Evolutionary conservation across 306 rosid species (phyloP).

Genomic region (Cucurbita moschata): DNA sequence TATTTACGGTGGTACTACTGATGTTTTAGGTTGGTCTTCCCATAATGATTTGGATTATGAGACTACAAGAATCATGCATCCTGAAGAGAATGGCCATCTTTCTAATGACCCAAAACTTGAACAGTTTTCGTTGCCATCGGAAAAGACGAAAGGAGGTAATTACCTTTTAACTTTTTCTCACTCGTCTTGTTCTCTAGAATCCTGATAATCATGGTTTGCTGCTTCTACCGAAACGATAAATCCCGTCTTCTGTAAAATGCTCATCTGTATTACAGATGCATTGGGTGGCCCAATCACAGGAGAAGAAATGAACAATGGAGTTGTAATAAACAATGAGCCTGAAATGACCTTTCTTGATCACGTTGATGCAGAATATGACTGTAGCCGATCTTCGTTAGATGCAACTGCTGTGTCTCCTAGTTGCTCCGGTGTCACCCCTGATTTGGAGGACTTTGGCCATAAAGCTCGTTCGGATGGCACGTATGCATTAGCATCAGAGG

Average conservation of each 20-base stretch:
- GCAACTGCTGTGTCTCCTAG: slow-evolving; percentile 41
- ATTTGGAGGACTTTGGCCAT: slow-evolving; percentile 36
- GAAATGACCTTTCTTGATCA: slow-evolving; percentile 22
- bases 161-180: slow-evolving; percentile 10
- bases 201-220: not conserved
- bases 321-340: slow-evolving; percentile 36
- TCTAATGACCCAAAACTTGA: slow-evolving; percentile 23
- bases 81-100: slow-evolving; percentile 30
- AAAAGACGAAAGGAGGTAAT: slow-evolving; percentile 24
- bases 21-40: slow-evolving; percentile 23
- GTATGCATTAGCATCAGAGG: slow-evolving; percentile 20
- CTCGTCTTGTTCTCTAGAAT: slow-evolving; percentile 5
- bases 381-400: slow-evolving; percentile 20
- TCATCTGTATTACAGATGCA: slow-evolving; percentile 24
- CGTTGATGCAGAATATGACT: slow-evolving; percentile 24
- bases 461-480: slow-evolving; percentile 28
- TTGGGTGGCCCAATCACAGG: slow-evolving; percentile 35
- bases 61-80: slow-evolving; percentile 15
- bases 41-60: slow-evolving; percentile 19
- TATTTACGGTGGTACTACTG: slow-evolving; percentile 17
- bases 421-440: slow-evolving; percentile 51
- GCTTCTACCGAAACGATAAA: not conserved
- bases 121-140: slow-evolving; percentile 22
- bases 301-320: slow-evolving; percentile 39
- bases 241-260: slow-evolving; percentile 16